Evolutionary conservation across 2,329 filamentous ascomycete species (phyloP).

Genomic region (Zymoseptoria pseudotritici): DNA sequence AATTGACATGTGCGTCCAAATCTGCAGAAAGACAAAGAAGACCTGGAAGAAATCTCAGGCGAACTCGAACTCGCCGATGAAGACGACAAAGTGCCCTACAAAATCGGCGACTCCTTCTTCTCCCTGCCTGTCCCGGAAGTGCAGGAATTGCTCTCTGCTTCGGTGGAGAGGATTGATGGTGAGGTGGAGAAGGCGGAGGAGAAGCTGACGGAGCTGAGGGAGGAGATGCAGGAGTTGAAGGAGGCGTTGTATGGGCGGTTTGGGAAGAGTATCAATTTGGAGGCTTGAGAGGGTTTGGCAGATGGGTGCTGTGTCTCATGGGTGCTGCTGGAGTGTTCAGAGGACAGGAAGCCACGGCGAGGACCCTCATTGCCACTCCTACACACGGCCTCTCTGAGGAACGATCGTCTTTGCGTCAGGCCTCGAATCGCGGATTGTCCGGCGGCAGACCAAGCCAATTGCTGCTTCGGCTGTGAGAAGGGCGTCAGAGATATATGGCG

Average conservation of each 20-base stretch:
- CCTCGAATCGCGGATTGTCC: too few species aligned
- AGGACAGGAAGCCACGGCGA: neutral
- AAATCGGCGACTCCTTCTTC: conserved; percentile 88
- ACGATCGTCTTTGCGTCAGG: too few species aligned
- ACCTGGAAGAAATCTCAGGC: conserved; percentile 82
- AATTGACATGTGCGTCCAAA: neutral
- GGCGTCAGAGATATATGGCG: neutral
- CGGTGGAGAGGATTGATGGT: conserved; percentile 65
- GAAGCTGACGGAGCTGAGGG: conserved; percentile 63
- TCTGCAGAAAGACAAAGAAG: conserved; percentile 90
- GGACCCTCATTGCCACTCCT: neutral
- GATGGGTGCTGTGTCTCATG: neutral
- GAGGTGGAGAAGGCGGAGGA: conserved; percentile 72
- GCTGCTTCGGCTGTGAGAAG: neutral
- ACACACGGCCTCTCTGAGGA: neutral
- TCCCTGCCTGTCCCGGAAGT: conserved; percentile 76
- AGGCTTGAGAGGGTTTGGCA: conserved; percentile 46
- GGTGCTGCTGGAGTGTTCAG: neutral
- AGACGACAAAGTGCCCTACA: conserved; percentile 81
- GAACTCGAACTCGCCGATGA: conserved; percentile 94
- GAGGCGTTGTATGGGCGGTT: conserved; percentile 90
- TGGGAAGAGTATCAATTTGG: conserved; percentile 92
- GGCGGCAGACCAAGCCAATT: neutral
- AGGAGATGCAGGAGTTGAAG: conserved; percentile 86
- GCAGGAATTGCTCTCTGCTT: conserved; percentile 70